Conservation (phyloP, 768 basidiomycete genomes). For the Tulasnella sp. region DNA sequence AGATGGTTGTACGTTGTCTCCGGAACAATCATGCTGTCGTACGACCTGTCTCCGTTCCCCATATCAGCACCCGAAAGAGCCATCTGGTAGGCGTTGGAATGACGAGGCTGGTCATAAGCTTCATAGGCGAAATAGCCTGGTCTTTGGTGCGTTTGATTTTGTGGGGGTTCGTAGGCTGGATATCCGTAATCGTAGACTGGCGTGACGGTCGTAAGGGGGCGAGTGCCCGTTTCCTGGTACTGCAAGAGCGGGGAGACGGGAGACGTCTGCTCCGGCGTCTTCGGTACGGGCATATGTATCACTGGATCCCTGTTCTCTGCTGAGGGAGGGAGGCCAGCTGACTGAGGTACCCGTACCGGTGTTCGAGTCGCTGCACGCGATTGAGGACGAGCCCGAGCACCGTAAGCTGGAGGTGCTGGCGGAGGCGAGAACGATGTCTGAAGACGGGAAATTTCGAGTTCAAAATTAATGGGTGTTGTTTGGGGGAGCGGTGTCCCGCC, state of each 20-base stretch:
- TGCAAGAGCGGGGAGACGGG: slow-evolving; percentile 25
- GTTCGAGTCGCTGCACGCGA: slow-evolving; percentile 14
- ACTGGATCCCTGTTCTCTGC: slow-evolving; percentile 9
- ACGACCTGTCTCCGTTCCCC: not conserved
- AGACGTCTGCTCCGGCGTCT: slow-evolving; percentile 22
- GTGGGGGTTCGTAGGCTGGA: slow-evolving; percentile 5
- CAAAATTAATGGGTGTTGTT: slow-evolving; percentile 21
- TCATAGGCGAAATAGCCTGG: slow-evolving; percentile 24
- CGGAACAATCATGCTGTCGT: slow-evolving; percentile 6
- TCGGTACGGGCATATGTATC: slow-evolving; percentile 22
- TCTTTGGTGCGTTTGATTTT: not conserved
- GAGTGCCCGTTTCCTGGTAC: slow-evolving; percentile 23
- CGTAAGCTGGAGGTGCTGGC: slow-evolving; percentile 22
- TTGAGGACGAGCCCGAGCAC: slow-evolving; percentile 19
- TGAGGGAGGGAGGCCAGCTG: not conserved
- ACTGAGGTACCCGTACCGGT: not conserved
- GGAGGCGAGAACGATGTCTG: slow-evolving; percentile 17
- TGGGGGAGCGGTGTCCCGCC: slow-evolving; percentile 9
- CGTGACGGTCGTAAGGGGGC: not conserved
- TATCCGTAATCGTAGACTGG: slow-evolving; percentile 16
- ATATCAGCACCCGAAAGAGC: not conserved
- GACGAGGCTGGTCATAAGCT: not conserved
- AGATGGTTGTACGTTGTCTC: slow-evolving; percentile 4
- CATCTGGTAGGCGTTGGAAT: slow-evolving; percentile 5
- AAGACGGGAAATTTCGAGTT: not conserved